Conservation (phyloP, 148 eudicot genomes). For the Hydrangea macrophylla region DNA sequence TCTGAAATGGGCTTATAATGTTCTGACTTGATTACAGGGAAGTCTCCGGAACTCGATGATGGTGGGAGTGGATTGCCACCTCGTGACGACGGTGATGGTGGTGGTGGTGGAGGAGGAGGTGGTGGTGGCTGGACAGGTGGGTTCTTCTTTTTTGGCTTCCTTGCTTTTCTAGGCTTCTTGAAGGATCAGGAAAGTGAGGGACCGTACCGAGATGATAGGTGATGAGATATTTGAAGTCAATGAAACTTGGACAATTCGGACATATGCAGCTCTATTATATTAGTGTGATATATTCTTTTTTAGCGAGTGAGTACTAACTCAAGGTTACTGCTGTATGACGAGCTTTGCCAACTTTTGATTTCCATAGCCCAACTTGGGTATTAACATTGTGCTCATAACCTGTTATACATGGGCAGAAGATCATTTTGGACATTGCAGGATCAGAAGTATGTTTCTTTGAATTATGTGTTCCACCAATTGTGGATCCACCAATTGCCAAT, state of each 20-base stretch:
- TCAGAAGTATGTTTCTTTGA: neutral
- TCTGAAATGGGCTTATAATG: constrained; percentile 2
- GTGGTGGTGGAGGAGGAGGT: constrained; percentile 59
- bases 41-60: constrained; percentile 60
- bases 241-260: neutral
- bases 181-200: constrained; percentile 51
- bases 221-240: neutral
- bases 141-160: constrained; percentile 55
- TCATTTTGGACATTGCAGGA: too few species aligned
- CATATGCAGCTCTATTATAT: neutral
- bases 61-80: constrained; percentile 45
- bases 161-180: constrained; percentile 50
- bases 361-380: too few species aligned
- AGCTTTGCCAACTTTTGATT: too few species aligned
- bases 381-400: too few species aligned
- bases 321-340: neutral
- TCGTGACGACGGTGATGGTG: constrained; percentile 48
- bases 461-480: too few species aligned
- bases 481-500: too few species aligned
- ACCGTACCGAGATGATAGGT: constrained; percentile 25
- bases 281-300: neutral
- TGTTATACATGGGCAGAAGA: neutral
- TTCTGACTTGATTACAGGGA: constrained; percentile 27
- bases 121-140: constrained; percentile 51
- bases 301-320: neutral